phyloP scores from a whole-genome alignment of 768 basidiomycete species.

The Leucocoprinus leucothites region DNA sequence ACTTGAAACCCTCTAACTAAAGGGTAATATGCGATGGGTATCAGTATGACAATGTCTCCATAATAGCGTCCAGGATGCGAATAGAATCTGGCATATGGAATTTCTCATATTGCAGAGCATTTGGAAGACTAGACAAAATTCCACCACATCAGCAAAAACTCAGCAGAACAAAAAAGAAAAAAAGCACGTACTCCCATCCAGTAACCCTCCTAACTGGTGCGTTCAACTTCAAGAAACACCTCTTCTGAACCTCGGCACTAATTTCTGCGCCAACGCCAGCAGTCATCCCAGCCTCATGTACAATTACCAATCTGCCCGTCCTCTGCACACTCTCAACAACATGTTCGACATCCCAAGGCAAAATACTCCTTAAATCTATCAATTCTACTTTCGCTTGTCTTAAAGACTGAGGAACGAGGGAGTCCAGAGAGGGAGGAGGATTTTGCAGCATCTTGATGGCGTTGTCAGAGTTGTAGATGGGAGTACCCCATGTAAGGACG shows the following conservation, averaged over 20 bases:
- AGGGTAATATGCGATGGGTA: slow-evolving; percentile 4
- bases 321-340: slow-evolving; percentile 79
- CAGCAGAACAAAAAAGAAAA: not conserved
- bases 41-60: slow-evolving; percentile 78
- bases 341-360: slow-evolving; percentile 86
- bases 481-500: slow-evolving; percentile 90
- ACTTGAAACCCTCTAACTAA: not conserved
- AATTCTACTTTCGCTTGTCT: slow-evolving; percentile 78
- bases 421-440: slow-evolving; percentile 62
- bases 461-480: slow-evolving; percentile 84
- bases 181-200: slow-evolving; percentile 86
- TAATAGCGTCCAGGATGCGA: slow-evolving; percentile 75
- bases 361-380: slow-evolving; percentile 85
- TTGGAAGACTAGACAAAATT: slow-evolving; percentile 65
- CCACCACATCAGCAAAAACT: not conserved
- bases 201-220: slow-evolving; percentile 86
- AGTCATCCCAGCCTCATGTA: slow-evolving; percentile 88
- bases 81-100: slow-evolving; percentile 89
- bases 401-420: slow-evolving; percentile 60
- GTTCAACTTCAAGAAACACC: slow-evolving; percentile 83
- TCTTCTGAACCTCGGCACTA: slow-evolving; percentile 84
- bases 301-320: slow-evolving; percentile 83
- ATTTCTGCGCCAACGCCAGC: slow-evolving; percentile 91
- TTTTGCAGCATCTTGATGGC: slow-evolving; percentile 71
- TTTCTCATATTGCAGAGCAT: slow-evolving; percentile 84